Base-by-base conservation (phyloP, 306 rosid species). In the Lablab purpureus region DNA sequence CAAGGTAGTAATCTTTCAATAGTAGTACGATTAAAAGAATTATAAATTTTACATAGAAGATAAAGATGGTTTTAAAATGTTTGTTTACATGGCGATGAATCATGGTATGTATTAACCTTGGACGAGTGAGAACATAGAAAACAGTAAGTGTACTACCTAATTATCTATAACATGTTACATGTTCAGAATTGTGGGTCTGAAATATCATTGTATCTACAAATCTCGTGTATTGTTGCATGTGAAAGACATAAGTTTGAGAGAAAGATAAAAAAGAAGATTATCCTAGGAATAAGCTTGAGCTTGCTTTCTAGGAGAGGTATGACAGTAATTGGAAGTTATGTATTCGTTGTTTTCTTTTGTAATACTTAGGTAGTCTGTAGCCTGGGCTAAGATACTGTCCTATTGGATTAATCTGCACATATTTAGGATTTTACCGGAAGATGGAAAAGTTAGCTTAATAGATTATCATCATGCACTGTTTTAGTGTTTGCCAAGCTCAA, bases 391-490 rank as follows among this genome's bases (percentile, higher is more conserved):
- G 58, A 73, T 70, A 45, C 67, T 41, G 60, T 74, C 43, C 54
- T 55, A 43, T 40, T 70, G 73, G 69, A 79, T 79, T 46, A 37
- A 45, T 45, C 37, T 37, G 36, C 69, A 62, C 34, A 2, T 71
- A 50, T 40, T 62, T 62, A 51, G 56, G 64, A 47, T 74, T 69
- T 80, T 68, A 51, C 12, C 14, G 78, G 72, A 64, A 73, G 10
- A 43, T 65, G 71, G 54, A 73, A 5, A 25, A 23, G n/a, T 65
- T 49, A 32, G 71, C 15, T 51, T 45, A 25, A 14, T 51, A 47
- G 46, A 64, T 43, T 77, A 13, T 37, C n/a, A 32, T 70, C 4
- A 11, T 60, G 8, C n/a, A 40, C 27, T 45, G 15, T 54, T 60
- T 65, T 19, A 25, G 50, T 64, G 59, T 19, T 69, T 82, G 22